Evolutionary conservation across 768 basidiomycete genomes (phyloP), one percentile per base, ranked within the genome.

Genomic region (Galerina sulciceps): DNA sequence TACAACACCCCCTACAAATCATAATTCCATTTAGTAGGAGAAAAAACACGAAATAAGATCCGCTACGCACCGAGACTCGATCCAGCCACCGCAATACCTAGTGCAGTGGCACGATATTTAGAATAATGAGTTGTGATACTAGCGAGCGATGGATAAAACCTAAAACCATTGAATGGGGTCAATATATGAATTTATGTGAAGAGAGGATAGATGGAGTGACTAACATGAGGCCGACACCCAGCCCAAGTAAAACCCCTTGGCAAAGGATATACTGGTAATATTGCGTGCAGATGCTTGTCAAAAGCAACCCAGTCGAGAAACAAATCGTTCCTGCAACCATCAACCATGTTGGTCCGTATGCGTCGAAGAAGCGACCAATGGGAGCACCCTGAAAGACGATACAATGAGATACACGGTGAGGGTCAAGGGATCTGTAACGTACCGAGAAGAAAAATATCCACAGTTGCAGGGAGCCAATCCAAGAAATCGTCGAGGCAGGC

Each of bases 391-490:
- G 53, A 17, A 65, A 53, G 42, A 46, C 13, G 15, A 50, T 26
- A 58, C 45, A 37, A 54, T 50, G 31, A 43, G 53, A 44, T 15
- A 6, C 58, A 23, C 3, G 20, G 36, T 22, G 47, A 34, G 14
- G 36, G 31, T 22, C 37, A 42, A 44, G 55, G 48, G 2, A 26
- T 18, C 44, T 18, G 10, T 14, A 31, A 65, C 85, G 47, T 68
- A 89, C 88, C 57, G 85, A 84, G 64, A 87, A 82, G 75, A 89
- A 90, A 69, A 90, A 87, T 17, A 82, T 72, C 80, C 84, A 89
- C 3, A 90, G 73, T 64, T 90, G 89, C 45, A 89, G 60, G 1
- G 86, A 85, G 5, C 88, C 88, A 61, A 90, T 88, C 85, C 88
- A 89, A 2, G 88, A 85, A 60, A 90, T 86, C 20, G 77, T 81